Evolutionary conservation across 1,284 basidiomycete species (phyloP), one percentile per base, ranked within the genome.

Genomic region (Tilletiaria anomala): DNA sequence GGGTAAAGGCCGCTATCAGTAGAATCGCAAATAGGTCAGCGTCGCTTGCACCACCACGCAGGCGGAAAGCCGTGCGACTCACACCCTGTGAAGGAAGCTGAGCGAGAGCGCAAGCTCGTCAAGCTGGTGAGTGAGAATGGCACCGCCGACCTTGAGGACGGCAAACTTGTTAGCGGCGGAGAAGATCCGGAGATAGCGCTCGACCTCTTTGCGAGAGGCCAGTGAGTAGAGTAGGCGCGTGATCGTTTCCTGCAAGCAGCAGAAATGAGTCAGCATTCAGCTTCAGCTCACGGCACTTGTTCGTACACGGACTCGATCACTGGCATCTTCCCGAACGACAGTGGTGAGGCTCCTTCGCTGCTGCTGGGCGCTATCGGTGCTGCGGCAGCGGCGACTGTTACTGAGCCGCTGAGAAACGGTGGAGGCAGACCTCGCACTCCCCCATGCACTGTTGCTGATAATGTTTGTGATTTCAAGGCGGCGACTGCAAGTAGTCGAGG

Each of bases 21-120:
- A 17, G 6, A 4, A 6, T 6, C 15, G 32, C n/a, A 5, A 15
- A 14, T 6, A 6, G 15, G 18, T 32, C 32, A 37, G 21, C 3
- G 15, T 3, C 3, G 14, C 31, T 15, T 43, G 76, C 20, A 91
- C 62, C 2, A 75, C 80, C n/a, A 88, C 73, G 11, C 78, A 74
- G 34, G 89, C 74, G 2, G 79, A 82, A 8, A 73, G 76, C 62
- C 72, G 75, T 2, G 21, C 11, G 6, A 43, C 45, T 43, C 36
- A 44, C 42, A 66, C 63, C 18, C 63, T 47, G 53, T 66, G 63
- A n/a, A 66, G 42, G 58, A 66, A 66, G n/a, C 53, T 57, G 14
- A 66, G 45, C 39, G 57, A 61, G 39, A 66, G 53, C 5, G 63
- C 63, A 4, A 66, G 53, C 44, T 66, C 63, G 36, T 66, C 63